phyloP scores from a whole-genome alignment of 2,329 filamentous ascomycete species.

The Stromatinia cepivora region DNA sequence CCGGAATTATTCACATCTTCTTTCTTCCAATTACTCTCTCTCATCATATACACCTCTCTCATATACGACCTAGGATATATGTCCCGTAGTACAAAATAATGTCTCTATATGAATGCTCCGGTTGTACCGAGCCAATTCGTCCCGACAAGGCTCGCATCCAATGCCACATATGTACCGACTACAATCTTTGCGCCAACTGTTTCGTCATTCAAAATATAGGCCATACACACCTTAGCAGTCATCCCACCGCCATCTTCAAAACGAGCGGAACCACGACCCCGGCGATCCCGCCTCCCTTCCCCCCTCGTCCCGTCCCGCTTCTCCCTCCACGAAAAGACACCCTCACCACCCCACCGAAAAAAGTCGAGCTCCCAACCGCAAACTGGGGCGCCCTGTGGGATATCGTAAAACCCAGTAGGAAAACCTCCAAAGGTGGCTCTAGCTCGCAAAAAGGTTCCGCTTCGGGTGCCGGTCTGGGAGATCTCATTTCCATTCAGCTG shows the following conservation, averaged over 20 bases:
- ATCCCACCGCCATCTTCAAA: conserved; percentile 29
- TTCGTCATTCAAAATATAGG: conserved; percentile 32
- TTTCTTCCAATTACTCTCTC: not conserved
- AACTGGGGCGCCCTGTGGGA: conserved; percentile 37
- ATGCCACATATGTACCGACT: conserved; percentile 21
- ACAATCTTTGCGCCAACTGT: conserved; percentile 36
- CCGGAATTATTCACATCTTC: conserved; percentile 3
- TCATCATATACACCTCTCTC: not conserved
- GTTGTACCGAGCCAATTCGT: conserved; percentile 16
- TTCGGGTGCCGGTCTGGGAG: not conserved
- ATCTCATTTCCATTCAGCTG: not conserved
- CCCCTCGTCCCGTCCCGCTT: conserved; percentile 26
- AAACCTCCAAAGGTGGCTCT: conserved; percentile 19
- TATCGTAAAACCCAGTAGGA: conserved; percentile 33
- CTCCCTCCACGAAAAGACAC: conserved; percentile 24
- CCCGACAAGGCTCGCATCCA: conserved; percentile 19
- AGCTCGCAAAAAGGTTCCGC: not conserved
- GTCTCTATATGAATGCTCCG: conserved; percentile 20
- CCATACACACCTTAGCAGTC: conserved; percentile 23
- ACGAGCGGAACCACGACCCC: conserved; percentile 26
- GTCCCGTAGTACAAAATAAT: conserved; percentile 12
- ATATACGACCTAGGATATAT: not conserved
- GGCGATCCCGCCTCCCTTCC: conserved; percentile 26
- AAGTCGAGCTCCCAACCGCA: conserved; percentile 31
- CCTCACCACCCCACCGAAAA: not conserved